A percentile compares a stretch with the other conserved stretches of the same genome.
phyloP scores from a whole-genome alignment of 257 asterid species.

The Dorcoceras hygrometricum region DNA sequence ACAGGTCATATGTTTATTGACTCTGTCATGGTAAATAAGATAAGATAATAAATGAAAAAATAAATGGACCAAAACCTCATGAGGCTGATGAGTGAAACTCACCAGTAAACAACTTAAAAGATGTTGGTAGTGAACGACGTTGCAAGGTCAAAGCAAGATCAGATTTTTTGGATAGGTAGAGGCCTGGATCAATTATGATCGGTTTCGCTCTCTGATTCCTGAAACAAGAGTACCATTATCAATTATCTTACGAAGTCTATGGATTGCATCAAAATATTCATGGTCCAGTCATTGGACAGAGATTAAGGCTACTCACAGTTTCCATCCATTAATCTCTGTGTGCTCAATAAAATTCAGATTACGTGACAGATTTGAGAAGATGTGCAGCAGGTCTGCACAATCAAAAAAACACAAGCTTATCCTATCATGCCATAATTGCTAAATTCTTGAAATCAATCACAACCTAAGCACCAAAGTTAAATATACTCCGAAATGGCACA shows the following conservation, averaged over 20 bases:
- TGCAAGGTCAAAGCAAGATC: slow-evolving; percentile 85
- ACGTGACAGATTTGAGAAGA: slow-evolving; percentile 78
- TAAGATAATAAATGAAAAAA: no score
- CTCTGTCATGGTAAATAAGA: not conserved
- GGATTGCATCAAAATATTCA: not conserved
- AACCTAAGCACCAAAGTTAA: not conserved
- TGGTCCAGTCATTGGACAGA: not conserved
- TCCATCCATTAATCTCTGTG: slow-evolving; percentile 83
- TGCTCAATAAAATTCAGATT: slow-evolving; percentile 90
- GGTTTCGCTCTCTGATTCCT: slow-evolving; percentile 97
- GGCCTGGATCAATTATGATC: slow-evolving; percentile 90
- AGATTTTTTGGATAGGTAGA: slow-evolving; percentile 84
- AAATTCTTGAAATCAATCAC: not conserved
- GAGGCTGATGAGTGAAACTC: slow-evolving; percentile 23
- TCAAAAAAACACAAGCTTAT: slow-evolving; percentile 17
- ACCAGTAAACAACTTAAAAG: slow-evolving; percentile 90
- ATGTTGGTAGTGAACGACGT: slow-evolving; percentile 85
- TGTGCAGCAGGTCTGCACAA: slow-evolving; percentile 84
- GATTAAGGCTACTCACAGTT: slow-evolving; percentile 60
- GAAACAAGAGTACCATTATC: slow-evolving; percentile 27
- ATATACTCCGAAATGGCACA: not conserved
- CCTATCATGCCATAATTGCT: not conserved
- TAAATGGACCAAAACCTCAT: not conserved
- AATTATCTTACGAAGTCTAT: not conserved
- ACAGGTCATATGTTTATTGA: not conserved